Evolutionary conservation across 768 basidiomycete genomes (phyloP).

Genomic region (Imleria badia): DNA sequence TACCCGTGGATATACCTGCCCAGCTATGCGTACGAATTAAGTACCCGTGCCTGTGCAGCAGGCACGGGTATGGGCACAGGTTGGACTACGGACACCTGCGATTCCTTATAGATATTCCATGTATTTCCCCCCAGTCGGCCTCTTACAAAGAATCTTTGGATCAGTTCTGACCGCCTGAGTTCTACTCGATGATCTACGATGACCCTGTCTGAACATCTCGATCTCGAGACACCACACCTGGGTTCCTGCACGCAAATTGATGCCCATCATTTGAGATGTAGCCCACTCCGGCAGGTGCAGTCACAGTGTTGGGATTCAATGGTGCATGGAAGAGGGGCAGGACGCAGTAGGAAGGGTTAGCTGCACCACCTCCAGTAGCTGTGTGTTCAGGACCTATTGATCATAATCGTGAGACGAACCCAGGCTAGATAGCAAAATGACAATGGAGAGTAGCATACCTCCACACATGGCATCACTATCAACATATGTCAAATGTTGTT

Average conservation of each 20-base stretch:
- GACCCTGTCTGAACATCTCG: too few species aligned
- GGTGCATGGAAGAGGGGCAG: constrained; percentile 53
- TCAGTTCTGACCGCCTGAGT: too few species aligned
- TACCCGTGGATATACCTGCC: too few species aligned
- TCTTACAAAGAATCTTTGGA: too few species aligned
- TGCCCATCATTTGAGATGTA: constrained; percentile 61
- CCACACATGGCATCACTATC: constrained; percentile 50
- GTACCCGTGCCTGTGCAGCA: too few species aligned
- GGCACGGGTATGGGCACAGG: too few species aligned
- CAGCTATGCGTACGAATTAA: too few species aligned
- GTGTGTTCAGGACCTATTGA: constrained; percentile 50
- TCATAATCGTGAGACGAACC: not conserved
- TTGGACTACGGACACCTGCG: too few species aligned
- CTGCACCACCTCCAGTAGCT: constrained; percentile 35
- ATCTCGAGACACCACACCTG: constrained; percentile 44
- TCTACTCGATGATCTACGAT: too few species aligned
- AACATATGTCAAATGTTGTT: not conserved
- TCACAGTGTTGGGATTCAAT: constrained; percentile 27
- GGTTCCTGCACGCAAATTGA: constrained; percentile 52
- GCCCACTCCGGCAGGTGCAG: constrained; percentile 33
- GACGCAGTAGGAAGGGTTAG: constrained; percentile 53
- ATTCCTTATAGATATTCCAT: too few species aligned
- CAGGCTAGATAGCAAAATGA: not conserved
- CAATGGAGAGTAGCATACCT: constrained; percentile 31
- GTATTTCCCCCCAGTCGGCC: too few species aligned